Evolutionary conservation across 495 filamentous ascomycete genomes (phyloP).

Genomic region (Tuber microsphaerosporum): DNA sequence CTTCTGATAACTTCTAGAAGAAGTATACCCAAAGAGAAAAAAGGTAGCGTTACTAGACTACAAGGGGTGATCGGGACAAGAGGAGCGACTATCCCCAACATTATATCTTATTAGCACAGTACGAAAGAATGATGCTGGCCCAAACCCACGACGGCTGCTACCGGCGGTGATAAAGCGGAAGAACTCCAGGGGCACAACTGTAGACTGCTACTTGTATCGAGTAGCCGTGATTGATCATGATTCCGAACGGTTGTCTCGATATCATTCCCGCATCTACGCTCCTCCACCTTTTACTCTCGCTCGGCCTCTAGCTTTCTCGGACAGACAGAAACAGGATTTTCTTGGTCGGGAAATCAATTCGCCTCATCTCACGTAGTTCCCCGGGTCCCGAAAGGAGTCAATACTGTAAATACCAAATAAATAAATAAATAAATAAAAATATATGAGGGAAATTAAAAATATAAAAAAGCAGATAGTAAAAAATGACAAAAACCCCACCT

Average conservation of each 20-base stretch:
- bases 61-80: neutral
- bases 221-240: neutral
- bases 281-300: neutral
- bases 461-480: neutral
- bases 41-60: neutral
- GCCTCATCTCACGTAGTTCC: neutral
- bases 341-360: neutral
- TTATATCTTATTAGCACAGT: neutral
- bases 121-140: neutral
- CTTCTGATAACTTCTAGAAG: neutral
- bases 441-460: neutral
- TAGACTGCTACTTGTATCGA: neutral
- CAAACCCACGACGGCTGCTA: neutral
- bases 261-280: neutral
- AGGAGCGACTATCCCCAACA: neutral
- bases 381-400: neutral
- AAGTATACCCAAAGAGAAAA: neutral
- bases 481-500: neutral
- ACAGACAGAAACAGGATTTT: neutral
- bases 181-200: neutral
- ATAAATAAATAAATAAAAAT: neutral
- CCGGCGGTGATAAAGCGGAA: neutral
- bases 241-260: neutral
- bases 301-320: neutral
- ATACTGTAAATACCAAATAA: neutral